Evolutionary conservation across 495 filamentous ascomycete genomes (phyloP), one percentile per base, ranked within the genome.

Genomic region (Lichina pygmaea): DNA sequence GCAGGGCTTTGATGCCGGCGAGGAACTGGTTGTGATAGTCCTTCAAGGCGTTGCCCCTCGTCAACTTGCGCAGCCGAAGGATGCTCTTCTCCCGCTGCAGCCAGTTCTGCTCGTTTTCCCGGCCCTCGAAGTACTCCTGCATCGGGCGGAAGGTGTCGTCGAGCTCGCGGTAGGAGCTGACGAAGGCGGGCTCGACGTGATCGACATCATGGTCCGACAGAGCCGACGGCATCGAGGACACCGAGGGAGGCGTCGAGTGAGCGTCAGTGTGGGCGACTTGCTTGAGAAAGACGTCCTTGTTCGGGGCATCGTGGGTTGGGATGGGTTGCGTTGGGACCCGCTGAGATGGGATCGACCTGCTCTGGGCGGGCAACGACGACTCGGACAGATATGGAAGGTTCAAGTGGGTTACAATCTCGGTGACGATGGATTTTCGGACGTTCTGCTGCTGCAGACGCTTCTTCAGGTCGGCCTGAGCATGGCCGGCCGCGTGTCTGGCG

Each of bases 31-130:
- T 68, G 17, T 71, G 66, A 52, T 77, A 93, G 42, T 89, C 79
- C 13, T 72, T 68, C 7, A 79, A 75, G 6, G 77, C 81, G 58
- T 95, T 97, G 40, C 89, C 89, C 44, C 73, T 74, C 8, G 77
- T 73, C 13, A 95, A 64, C 50, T 74, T 70, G 32, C 86, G 75
- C 8, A 95, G 57, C 46, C 78, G 81, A 15, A 68, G 66, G 30
- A 79, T 65, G 53, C 67, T 77, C 60, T 85, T 77, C 52, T 94
- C 86, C 55, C 91, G 69, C 45, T 73, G 70, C 52, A 77, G 53
- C 85, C 89, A 97, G 53, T 97, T 97, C 30, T 76, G 66, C 53
- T 95, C 89, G 0, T 78, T 73, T 60, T 97, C 89, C 53, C 69
- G 82, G 37, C 86, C 86, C 50, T 94, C 84, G 52, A 95, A 95